Base-by-base conservation (phyloP, 2,329 filamentous ascomycete species). In the Knufia petricola region DNA sequence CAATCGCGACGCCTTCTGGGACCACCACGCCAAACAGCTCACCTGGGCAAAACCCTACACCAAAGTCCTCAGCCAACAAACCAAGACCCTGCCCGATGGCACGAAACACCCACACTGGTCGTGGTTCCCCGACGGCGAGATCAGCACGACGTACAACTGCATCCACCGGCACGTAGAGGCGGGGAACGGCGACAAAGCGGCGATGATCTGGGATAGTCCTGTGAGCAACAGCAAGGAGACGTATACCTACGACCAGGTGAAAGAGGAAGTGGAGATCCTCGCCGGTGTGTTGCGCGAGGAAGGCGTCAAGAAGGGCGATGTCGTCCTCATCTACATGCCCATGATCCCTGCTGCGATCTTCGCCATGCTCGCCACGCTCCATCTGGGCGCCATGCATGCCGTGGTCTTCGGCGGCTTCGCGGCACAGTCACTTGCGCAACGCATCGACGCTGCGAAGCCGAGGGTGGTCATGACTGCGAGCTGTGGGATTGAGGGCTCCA, bases 331-430 rank as follows among this genome's bases (percentile, higher is more conserved):
- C 23, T 96, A 95, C 66, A 95, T 95, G 89, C 89, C 89, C 48
- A 95, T 95, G 89, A 87, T 95, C 37, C 89, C 90, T 0, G 82
- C 87, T 0, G 85, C 88, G 1, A 64, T 95, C n/a, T 80, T 94
- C 53, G 89, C 85, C 8, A 87, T 92, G 55, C 78, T 95, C 3
- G 88, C 90, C 20, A 78, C 85, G 51, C 81, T 81, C 52, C 79
- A 88, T 8, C 73, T 95, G 1, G 90, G 89, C 9, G 90, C 88
- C 13, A 80, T 95, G 46, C 90, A 96, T 63, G 82, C 86, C 2
- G 87, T 94, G 3, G 90, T 96, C 2, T 95, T 95, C 65, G 90
- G 90, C 36, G 89, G 90, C 0, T 96, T 96, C 63, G 87, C 87
- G 0, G 74, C 88, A 0, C 72, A 75, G 8, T 85, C 88, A 3